Percentiles rank a stretch among this genome's conserved stretches.
These are phyloP conservation scores for Stromatinia cepivora DNA, from an alignment of 2,329 filamentous ascomycete species.

Conservation along the genomic window DNA sequence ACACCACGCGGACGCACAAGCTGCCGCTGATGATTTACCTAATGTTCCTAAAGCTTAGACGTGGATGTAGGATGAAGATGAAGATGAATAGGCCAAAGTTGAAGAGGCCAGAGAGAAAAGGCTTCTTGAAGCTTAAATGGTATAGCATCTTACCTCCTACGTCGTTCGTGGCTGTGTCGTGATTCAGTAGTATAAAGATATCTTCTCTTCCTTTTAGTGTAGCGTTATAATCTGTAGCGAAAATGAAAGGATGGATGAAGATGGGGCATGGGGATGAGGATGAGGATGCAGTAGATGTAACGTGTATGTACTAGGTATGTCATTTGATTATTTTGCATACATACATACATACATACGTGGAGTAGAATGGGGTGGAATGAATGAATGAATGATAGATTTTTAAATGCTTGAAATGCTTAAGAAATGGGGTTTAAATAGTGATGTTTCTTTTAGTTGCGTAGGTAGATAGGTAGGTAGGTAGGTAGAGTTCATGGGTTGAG, in stretches of 20 bases:
- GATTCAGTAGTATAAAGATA: not conserved
- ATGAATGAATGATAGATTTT: not conserved
- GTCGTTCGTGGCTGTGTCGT: not conserved
- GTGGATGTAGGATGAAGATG: not conserved
- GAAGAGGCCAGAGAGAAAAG: too few relatives aligned
- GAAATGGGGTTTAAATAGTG: too few relatives aligned
- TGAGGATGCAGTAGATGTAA: not conserved
- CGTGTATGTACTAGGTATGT: not conserved
- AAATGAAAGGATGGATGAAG: not conserved
- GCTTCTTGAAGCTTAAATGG: not conserved
- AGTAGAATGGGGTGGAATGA: not conserved
- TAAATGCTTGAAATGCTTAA: not conserved
- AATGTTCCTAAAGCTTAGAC: slow-evolving; percentile 43
- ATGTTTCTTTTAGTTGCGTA: too few relatives aligned
- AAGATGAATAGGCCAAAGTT: not conserved
- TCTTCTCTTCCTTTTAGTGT: not conserved
- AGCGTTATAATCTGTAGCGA: not conserved
- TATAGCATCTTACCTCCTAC: not conserved
- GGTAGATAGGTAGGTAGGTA: too few relatives aligned
- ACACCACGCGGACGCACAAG: slow-evolving; percentile 33
- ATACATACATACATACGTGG: too few relatives aligned
- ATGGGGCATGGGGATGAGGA: not conserved
- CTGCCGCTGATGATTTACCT: slow-evolving; percentile 43
- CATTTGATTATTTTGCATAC: slow-evolving; percentile 5
- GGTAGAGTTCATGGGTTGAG: too few relatives aligned